These are phyloP conservation scores for Suhomyces canberraensis DNA, from an alignment of 805 yeast genomes.

Conservation along the genomic window DNA sequence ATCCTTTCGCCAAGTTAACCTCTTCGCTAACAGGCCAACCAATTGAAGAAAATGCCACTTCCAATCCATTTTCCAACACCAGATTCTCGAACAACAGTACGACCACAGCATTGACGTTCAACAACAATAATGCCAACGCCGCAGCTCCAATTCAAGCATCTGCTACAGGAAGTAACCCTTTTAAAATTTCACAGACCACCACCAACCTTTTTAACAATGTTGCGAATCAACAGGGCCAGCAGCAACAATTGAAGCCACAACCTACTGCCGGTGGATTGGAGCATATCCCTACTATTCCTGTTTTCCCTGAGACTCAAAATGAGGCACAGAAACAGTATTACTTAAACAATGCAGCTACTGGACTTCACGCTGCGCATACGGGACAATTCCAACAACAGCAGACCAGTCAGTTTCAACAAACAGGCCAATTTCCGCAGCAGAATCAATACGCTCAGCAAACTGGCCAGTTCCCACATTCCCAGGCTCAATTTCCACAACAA, in stretches of 20 bases:
- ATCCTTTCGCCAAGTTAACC: conserved; percentile 31
- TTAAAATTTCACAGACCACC: conserved; percentile 42
- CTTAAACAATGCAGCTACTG: conserved; percentile 35
- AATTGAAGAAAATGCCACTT: conserved; percentile 24
- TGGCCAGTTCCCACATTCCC: background rate
- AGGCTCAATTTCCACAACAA: background rate
- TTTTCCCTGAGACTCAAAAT: conserved; percentile 62
- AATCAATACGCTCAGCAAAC: background rate
- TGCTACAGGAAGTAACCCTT: conserved; percentile 61
- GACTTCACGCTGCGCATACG: conserved; percentile 26
- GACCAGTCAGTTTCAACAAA: conserved; percentile 19
- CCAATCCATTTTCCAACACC: conserved; percentile 48
- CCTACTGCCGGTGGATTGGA: conserved; percentile 77
- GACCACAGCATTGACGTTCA: conserved; percentile 32
- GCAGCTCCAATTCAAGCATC: conserved; percentile 24
- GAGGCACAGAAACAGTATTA: conserved; percentile 36
- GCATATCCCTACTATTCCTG: conserved; percentile 59
- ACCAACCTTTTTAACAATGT: conserved; percentile 28
- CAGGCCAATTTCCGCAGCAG: conserved; percentile 6
- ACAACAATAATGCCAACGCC: conserved; percentile 10
- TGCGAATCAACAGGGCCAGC: conserved; percentile 17
- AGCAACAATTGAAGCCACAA: conserved; percentile 41
- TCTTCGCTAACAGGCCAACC: conserved; percentile 17
- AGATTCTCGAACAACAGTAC: conserved; percentile 31
- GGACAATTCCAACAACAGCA: conserved; percentile 12